Percentiles rank a stretch among this genome's conserved stretches.
Evolutionary conservation across 257 asterid species (phyloP).

Genomic region (Capsicum baccatum): DNA sequence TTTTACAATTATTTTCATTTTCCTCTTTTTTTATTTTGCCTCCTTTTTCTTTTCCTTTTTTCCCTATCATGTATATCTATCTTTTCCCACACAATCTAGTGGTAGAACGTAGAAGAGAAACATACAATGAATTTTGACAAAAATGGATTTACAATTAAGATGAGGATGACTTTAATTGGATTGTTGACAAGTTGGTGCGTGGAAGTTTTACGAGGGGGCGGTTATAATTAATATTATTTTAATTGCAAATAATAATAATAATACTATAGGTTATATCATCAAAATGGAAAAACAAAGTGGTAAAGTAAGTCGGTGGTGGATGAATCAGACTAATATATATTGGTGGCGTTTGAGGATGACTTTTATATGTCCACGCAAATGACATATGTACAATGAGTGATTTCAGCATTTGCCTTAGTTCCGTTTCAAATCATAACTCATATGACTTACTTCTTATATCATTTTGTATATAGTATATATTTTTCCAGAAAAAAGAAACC

Average conservation of each 20-base stretch:
- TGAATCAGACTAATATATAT: constrained; percentile 19
- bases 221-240: neutral
- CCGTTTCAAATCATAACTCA: constrained; percentile 25
- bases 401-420: neutral
- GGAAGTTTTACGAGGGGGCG: constrained; percentile 7
- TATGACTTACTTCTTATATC: neutral
- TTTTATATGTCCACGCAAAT: constrained; percentile 24
- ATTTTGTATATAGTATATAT: neutral
- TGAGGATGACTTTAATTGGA: neutral
- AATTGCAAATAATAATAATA: neutral
- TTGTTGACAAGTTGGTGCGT: constrained; percentile 31
- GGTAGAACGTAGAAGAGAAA: neutral
- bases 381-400: neutral
- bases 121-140: constrained; percentile 19
- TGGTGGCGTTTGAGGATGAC: constrained; percentile 11
- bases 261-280: neutral
- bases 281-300: neutral
- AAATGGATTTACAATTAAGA: constrained; percentile 20
- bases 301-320: constrained; percentile 29
- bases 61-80: neutral
- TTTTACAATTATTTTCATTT: neutral
- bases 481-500: neutral
- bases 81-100: neutral
- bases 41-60: neutral
- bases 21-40: neutral